These are phyloP conservation scores for Phytopythium delawarense DNA, from an alignment of 352 stramenopile species.

Conservation along the genomic window DNA sequence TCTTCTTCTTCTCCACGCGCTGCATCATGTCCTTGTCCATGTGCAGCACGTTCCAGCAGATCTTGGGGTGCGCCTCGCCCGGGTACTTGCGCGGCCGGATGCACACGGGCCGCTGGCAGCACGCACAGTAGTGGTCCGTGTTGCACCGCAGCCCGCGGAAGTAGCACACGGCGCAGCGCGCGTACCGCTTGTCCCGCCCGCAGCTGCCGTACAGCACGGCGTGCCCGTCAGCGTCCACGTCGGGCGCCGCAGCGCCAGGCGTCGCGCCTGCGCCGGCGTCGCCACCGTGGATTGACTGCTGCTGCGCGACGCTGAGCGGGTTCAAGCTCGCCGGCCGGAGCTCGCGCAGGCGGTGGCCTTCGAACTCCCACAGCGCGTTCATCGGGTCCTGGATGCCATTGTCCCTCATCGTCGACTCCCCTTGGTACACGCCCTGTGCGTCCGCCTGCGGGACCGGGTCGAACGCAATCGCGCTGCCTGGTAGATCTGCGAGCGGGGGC, in stretches of 20 bases:
- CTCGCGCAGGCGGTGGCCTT: conserved; percentile 47
- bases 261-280: neutral
- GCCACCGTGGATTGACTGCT: neutral
- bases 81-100: conserved; percentile 64
- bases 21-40: conserved; percentile 75
- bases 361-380: conserved; percentile 66
- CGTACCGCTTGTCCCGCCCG: conserved; percentile 65
- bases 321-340: conserved; percentile 38
- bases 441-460: neutral
- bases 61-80: conserved; percentile 64
- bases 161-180: conserved; percentile 70
- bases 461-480: neutral
- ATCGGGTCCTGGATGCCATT: conserved; percentile 33
- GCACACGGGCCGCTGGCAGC: conserved; percentile 69
- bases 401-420: neutral
- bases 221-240: conserved; percentile 42
- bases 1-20: conserved; percentile 68
- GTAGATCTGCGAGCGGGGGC: neutral
- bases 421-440: neutral
- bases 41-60: conserved; percentile 79
- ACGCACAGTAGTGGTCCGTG: conserved; percentile 61
- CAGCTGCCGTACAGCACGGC: conserved; percentile 59
- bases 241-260: neutral
- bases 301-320: conserved; percentile 19
- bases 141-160: conserved; percentile 66